These are phyloP conservation scores for Ophiosphaerella herpotricha DNA, from an alignment of 2,329 filamentous ascomycete species.

Conservation along the genomic window DNA sequence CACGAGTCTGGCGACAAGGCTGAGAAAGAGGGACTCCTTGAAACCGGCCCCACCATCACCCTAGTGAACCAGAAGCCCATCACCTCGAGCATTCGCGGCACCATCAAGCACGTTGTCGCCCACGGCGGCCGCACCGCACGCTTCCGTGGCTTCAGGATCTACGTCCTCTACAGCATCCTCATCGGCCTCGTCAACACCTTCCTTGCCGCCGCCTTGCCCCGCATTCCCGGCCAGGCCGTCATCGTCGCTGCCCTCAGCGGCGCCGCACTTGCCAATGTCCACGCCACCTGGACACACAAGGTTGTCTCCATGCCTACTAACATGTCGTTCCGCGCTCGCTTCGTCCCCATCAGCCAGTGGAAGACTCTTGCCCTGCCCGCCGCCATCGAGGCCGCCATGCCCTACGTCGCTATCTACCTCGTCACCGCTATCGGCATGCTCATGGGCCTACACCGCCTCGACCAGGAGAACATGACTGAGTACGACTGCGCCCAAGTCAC, in stretches of 20 bases:
- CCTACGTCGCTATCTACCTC: slow-evolving; percentile 59
- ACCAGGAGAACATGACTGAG: slow-evolving; percentile 37
- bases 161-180: slow-evolving; percentile 44
- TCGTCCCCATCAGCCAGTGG: slow-evolving; percentile 69
- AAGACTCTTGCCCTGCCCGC: slow-evolving; percentile 72
- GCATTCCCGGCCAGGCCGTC: slow-evolving; percentile 53
- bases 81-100: slow-evolving; percentile 63
- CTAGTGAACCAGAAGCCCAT: slow-evolving; percentile 61
- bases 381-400: slow-evolving; percentile 63
- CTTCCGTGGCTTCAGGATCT: slow-evolving; percentile 69
- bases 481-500: slow-evolving; percentile 40
- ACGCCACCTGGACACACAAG: slow-evolving; percentile 82
- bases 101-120: slow-evolving; percentile 64
- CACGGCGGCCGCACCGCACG: slow-evolving; percentile 67
- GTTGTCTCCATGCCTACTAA: slow-evolving; percentile 73
- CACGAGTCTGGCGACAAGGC: slow-evolving; percentile 48
- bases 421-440: slow-evolving; percentile 50
- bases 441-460: slow-evolving; percentile 43
- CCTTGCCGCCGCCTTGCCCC: slow-evolving; percentile 50
- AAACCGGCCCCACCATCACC: slow-evolving; percentile 47
- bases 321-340: slow-evolving; percentile 66
- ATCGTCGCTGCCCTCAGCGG: slow-evolving; percentile 62
- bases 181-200: slow-evolving; percentile 49
- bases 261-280: slow-evolving; percentile 68
- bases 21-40: slow-evolving; percentile 44